A percentile compares a stretch with the other conserved stretches of the same genome.
Evolutionary conservation across 768 basidiomycete genomes (phyloP).

Genomic region (Ephemerocybe angulata): DNA sequence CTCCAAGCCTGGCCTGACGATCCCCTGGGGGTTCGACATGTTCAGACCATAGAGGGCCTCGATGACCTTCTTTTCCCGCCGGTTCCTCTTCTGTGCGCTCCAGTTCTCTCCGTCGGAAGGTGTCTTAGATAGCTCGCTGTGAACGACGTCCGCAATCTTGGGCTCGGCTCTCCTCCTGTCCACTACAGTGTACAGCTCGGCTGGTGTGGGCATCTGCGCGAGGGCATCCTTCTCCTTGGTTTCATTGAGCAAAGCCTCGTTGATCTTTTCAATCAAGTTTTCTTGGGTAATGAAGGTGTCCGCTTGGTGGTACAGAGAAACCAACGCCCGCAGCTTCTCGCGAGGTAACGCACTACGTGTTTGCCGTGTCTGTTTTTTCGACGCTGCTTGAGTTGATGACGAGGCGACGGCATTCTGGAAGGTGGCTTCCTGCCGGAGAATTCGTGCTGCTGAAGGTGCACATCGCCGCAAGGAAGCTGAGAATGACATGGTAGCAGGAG

Average conservation of each 20-base stretch:
- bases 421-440: neutral
- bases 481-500: constrained; percentile 4
- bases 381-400: neutral
- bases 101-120: too few relatives aligned
- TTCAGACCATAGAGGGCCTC: constrained; percentile 54
- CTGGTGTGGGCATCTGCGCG: constrained; percentile 9
- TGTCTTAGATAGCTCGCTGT: too few relatives aligned
- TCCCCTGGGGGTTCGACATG: constrained; percentile 13
- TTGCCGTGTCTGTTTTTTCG: constrained; percentile 1
- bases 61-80: constrained; percentile 42
- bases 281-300: constrained; percentile 68
- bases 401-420: neutral
- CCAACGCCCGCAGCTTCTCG: constrained; percentile 65
- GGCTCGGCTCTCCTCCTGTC: constrained; percentile 28
- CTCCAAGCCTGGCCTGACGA: constrained; percentile 44
- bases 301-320: constrained; percentile 75
- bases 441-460: neutral
- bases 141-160: constrained; percentile 20
- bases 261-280: constrained; percentile 61
- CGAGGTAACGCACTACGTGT: constrained; percentile 40
- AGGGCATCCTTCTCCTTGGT: constrained; percentile 1
- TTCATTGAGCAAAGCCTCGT: constrained; percentile 51
- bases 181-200: constrained; percentile 17
- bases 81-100: constrained; percentile 19
- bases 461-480: constrained; percentile 4